Evolutionary conservation across 768 basidiomycete genomes (phyloP), one percentile per base, ranked within the genome.

Genomic region (Kwoniella botswanensis): DNA sequence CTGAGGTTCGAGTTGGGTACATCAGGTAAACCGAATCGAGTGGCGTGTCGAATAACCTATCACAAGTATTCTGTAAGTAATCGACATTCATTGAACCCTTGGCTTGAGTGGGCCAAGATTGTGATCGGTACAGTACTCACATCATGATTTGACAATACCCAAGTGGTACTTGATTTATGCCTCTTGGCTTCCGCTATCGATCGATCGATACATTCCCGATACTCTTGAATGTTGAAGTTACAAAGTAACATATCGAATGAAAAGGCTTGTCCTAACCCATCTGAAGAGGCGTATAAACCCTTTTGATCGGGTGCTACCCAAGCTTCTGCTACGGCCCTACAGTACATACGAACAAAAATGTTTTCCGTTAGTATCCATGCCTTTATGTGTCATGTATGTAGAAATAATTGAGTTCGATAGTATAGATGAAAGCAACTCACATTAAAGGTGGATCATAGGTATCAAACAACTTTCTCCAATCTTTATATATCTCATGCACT

Each of bases 221-320:
- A 76, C 15, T 69, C 70, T n/a, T 74, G 60, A 2, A 70, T 60
- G 54, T 73, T 58, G 71, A 67, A 80, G 50, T 71, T 71, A 26
- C 70, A 73, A 46, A 76, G 61, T 44, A 80, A 69, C 43, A 80
- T 73, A 67, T 78, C 77, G 71, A 80, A 80, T 9, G 75, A 74
- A 73, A 80, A 80, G 10, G 75, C 65, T 50, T 80, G 79, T 21
- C 79, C 79, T 35, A 80, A 71, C 50, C 76, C 76, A 5, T 75
- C 72, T 2, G 75, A 58, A 1, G 75, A 74, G 18, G 79, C 79
- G 65, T 78, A 80, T 9, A 70, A 60, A 42, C 68, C 70, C 56
- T 78, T 73, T 22, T 75, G 74, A 54, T 78, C 75, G 3, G 74
- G 63, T 11, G 75, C 74, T 24, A 78, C 77, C 79, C 79, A 80